phyloP scores from a whole-genome alignment of 164 flowering plant species.

The Vitis rupestris region DNA sequence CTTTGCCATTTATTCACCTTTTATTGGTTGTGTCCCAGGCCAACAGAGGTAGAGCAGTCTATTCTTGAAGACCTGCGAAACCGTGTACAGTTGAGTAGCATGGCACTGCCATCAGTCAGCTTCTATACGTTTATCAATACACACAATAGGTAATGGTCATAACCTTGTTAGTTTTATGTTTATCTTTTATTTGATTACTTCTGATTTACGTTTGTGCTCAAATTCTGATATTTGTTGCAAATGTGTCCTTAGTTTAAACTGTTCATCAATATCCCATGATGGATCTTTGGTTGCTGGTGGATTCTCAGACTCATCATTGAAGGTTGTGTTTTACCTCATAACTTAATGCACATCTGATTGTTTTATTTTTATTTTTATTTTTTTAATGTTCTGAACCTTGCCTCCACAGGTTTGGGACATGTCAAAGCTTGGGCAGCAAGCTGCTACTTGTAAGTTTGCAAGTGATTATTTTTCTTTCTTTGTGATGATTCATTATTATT shows the following conservation, averaged over 20 bases:
- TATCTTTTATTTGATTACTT: not conserved
- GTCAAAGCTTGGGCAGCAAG: slow-evolving; percentile 83
- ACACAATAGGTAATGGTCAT: slow-evolving; percentile 64
- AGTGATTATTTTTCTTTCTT: not conserved
- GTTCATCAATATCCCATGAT: slow-evolving; percentile 89
- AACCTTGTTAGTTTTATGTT: not conserved
- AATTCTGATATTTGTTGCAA: slow-evolving; percentile 11
- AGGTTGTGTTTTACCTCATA: slow-evolving; percentile 42
- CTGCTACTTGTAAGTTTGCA: slow-evolving; percentile 51
- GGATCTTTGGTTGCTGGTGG: slow-evolving; percentile 99
- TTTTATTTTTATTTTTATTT: not conserved
- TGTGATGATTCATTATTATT: not conserved
- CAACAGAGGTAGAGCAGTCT: slow-evolving; percentile 78
- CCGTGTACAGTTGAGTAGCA: slow-evolving; percentile 85
- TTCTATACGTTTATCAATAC: slow-evolving; percentile 92
- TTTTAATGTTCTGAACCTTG: not conserved
- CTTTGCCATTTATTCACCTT: not conserved
- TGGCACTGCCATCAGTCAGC: slow-evolving; percentile 85
- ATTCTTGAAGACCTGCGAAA: slow-evolving; percentile 91
- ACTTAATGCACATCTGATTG: not conserved
- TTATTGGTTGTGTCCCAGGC: slow-evolving; percentile 37
- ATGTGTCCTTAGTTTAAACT: slow-evolving; percentile 60
- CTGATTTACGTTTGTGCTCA: not conserved
- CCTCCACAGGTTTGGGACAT: slow-evolving; percentile 88
- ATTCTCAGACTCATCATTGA: slow-evolving; percentile 93